Conservation (phyloP, 163 green algal species). For the Scenedesmus sp. region DNA sequence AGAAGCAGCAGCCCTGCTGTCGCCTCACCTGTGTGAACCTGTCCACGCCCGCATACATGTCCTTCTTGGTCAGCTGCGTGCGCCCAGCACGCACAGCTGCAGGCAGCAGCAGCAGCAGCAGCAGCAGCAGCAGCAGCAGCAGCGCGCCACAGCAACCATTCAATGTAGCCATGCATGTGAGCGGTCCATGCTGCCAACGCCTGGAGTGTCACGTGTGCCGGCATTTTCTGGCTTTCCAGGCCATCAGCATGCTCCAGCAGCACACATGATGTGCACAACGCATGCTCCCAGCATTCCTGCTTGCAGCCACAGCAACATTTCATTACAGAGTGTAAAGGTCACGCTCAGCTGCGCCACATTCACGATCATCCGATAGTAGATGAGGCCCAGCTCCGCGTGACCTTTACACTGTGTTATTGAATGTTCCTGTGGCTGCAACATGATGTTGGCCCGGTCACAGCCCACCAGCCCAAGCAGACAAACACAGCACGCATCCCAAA, state of each 20-base stretch:
- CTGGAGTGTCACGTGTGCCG: no score
- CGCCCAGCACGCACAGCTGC: slow-evolving; percentile 48
- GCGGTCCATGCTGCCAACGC: no score
- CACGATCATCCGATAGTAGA: neutral
- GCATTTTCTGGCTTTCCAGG: no score
- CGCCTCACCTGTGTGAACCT: slow-evolving; percentile 73
- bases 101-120: neutral
- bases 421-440: neutral
- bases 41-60: slow-evolving; percentile 88
- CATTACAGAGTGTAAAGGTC: neutral
- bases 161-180: no score
- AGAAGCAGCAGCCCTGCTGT: slow-evolving; percentile 38
- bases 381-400: neutral
- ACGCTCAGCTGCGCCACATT: neutral
- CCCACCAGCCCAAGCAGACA: no score
- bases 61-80: slow-evolving; percentile 61
- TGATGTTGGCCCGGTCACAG: no score
- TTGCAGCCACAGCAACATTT: neutral
- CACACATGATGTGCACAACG: neutral
- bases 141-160: no score
- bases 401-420: neutral
- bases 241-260: neutral
- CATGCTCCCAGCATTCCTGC: no score
- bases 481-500: no score
- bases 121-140: neutral